Conservation (phyloP, 2,329 filamentous ascomycete species). For the Pyrenochaeta sp. region DNA sequence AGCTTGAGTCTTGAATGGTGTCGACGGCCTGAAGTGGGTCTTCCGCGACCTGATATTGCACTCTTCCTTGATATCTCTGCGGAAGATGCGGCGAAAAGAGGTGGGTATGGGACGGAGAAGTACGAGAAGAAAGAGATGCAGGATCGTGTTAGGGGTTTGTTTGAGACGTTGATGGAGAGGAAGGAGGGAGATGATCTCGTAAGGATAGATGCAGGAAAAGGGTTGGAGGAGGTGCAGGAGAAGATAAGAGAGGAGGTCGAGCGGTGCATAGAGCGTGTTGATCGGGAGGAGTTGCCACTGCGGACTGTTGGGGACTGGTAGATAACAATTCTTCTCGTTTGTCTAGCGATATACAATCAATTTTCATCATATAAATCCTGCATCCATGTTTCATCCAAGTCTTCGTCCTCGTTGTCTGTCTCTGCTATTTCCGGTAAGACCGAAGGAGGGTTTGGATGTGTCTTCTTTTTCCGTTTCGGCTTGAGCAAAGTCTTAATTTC, state of each 20-base stretch:
- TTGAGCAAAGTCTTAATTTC: conserved; percentile 75
- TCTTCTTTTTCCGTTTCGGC: conserved; percentile 51
- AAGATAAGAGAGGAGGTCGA: conserved; percentile 35
- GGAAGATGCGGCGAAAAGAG: conserved; percentile 73
- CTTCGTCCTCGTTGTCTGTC: conserved; percentile 37
- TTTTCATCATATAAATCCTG: conserved; percentile 42
- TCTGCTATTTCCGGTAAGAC: conserved; percentile 11
- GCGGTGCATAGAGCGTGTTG: conserved; percentile 35
- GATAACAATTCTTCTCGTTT: too few species aligned
- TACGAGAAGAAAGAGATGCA: conserved; percentile 91
- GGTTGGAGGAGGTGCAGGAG: conserved; percentile 59
- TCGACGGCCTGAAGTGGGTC: conserved; percentile 80
- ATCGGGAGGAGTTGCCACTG: conserved; percentile 24
- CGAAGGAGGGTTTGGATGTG: too few species aligned
- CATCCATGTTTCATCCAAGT: conserved; percentile 45
- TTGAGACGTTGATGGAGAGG: conserved; percentile 61
- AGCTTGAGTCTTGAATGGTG: conserved; percentile 79
- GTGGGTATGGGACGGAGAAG: conserved; percentile 87
- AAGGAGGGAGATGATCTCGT: conserved; percentile 61
- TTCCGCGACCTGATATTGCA: conserved; percentile 86
- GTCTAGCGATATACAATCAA: too few species aligned
- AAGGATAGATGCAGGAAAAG: conserved; percentile 62
- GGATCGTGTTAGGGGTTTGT: conserved; percentile 75
- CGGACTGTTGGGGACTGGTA: conserved; percentile 42
- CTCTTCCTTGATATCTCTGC: conserved; percentile 85